phyloP scores from a whole-genome alignment of 176 grass and related monocot genomes.

The Leersia perrieri region DNA sequence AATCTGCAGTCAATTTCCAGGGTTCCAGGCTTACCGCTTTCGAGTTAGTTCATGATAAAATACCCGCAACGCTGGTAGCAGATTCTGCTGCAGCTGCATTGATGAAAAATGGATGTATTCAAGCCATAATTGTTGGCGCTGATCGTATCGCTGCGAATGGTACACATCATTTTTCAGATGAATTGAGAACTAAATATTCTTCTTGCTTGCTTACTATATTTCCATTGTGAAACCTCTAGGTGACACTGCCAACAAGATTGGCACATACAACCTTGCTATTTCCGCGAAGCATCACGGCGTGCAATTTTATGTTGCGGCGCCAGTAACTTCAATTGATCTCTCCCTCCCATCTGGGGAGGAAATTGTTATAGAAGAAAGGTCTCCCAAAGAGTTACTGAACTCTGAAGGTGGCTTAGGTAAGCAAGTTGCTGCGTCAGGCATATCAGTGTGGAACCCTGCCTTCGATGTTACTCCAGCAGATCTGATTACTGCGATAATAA shows the following conservation, averaged over 20 bases:
- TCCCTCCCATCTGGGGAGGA: conserved; percentile 67
- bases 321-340: conserved; percentile 82
- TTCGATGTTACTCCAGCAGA: conserved; percentile 87
- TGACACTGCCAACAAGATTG: conserved; percentile 98
- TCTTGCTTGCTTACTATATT: conserved; percentile 1
- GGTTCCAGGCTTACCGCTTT: conserved; percentile 94
- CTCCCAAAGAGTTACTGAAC: conserved; percentile 79
- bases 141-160: conserved; percentile 87
- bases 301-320: conserved; percentile 85
- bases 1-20: conserved; percentile 39
- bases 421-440: conserved; percentile 78
- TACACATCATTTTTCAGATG: conserved; percentile 21
- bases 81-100: conserved; percentile 89
- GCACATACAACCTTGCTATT: conserved; percentile 83
- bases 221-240: conserved; percentile 42
- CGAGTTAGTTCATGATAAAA: conserved; percentile 91
- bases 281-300: conserved; percentile 73
- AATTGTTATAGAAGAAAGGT: conserved; percentile 90
- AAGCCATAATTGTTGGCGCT: conserved; percentile 80
- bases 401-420: conserved; percentile 91
- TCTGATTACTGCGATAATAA: conserved; percentile 90
- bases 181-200: neutral
- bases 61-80: conserved; percentile 82
- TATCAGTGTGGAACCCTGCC: conserved; percentile 91
- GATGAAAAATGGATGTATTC: conserved; percentile 67